Base-by-base conservation (phyloP, 768 basidiomycete genomes). In the Suillus ampliporus region DNA sequence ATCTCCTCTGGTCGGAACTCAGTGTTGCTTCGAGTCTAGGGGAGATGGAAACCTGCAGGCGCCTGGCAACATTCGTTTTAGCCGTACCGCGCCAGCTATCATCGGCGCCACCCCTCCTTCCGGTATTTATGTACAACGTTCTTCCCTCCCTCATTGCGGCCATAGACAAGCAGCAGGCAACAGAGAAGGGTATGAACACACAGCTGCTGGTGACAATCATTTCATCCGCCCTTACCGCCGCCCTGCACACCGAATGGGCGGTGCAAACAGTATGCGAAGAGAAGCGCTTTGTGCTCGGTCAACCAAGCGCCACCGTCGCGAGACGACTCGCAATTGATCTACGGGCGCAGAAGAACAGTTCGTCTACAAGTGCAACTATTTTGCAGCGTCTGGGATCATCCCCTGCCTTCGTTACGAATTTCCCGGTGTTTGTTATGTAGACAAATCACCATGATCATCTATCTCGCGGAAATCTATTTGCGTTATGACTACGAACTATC, bases 211-310 rank as follows among this genome's bases (percentile, higher is more conserved):
- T 85, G n/a, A 79, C 82, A 4, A 78, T 90, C 57, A 77, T 92
- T 21, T 84, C 89, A 9, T 89, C 89, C 2, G 80, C 84, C 1
- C 79, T 94, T 41, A 88, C 88, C 2, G 83, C 85, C 1, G 86
- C 89, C 0, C 77, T 90, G 56, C 89, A 93, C 65, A 71, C 91
- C 11, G 92, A 94, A 71, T 84, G 88, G 79, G 89, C 89, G 13
- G 75, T 89, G 63, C 82, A 83, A 58, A 80, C 83, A 7, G 80
- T 84, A 35, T 79, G 80, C 62, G 80, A 79, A 51, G 84, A 87
- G 58, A 79, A 84, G 57, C 74, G 76, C 21, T 74, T 77, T 17
- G 76, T 84, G 8, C 74, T 91, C 13, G 91, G 91, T 13, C 86
- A 90, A 69, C 77, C 86, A 9, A 89, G 86, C 61, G 77, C 84